A percentile compares a stretch with the other conserved stretches of the same genome.
Conservation (phyloP, 176 grass and related monocot species). For the Cocos nucifera region DNA sequence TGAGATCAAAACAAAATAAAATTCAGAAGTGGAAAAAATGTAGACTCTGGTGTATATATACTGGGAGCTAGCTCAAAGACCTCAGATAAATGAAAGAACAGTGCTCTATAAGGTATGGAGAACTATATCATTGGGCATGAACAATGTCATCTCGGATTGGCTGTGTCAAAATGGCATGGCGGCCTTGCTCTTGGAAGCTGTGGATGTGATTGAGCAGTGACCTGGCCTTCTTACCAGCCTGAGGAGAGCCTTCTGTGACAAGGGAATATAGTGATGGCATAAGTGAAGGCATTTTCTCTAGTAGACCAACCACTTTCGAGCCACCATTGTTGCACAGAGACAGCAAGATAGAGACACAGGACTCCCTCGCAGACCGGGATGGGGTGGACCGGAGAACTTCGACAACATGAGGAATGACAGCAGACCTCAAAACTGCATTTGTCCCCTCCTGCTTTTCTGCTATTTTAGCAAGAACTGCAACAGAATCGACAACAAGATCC, state of each 20-base stretch:
- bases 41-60: not conserved
- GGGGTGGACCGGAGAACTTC: constrained; percentile 38
- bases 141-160: constrained; percentile 23
- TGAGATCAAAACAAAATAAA: constrained; percentile 13
- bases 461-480: constrained; percentile 49
- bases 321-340: constrained; percentile 54
- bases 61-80: too few relatives aligned
- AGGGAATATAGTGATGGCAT: constrained; percentile 64
- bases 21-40: not conserved
- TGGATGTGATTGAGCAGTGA: constrained; percentile 71
- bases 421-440: constrained; percentile 25
- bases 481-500: constrained; percentile 40
- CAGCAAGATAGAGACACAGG: constrained; percentile 46
- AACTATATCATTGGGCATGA: constrained; percentile 23
- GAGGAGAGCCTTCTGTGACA: constrained; percentile 34
- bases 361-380: constrained; percentile 40
- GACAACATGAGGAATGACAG: constrained; percentile 31
- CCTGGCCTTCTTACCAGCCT: constrained; percentile 42
- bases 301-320: constrained; percentile 24
- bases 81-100: too few relatives aligned
- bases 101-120: too few relatives aligned
- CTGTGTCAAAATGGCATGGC: not conserved
- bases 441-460: constrained; percentile 38
- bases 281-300: constrained; percentile 50
- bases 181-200: constrained; percentile 27